Base-by-base conservation (phyloP, 805 yeast species). In the Saccharomycopsis sp. region DNA sequence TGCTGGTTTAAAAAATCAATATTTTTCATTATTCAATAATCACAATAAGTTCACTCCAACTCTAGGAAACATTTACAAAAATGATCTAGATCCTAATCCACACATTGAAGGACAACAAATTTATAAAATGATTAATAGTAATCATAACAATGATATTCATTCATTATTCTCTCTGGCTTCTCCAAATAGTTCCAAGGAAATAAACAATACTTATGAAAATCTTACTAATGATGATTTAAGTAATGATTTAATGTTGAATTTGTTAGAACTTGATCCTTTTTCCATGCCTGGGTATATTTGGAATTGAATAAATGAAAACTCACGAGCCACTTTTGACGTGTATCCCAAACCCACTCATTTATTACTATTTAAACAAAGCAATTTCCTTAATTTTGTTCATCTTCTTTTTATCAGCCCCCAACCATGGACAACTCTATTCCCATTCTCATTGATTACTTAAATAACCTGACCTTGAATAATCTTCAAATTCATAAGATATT, bases 181-280 rank as follows among this genome's bases (percentile, higher is more conserved):
- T 23, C 10, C 26, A 8, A 10, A 23, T 6, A 23, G 10, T 23
- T 23, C 6, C 10, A 23, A 23, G 6, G 6, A 6, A 8, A 23
- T 23, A 23, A 23, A 23, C 26, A 23, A 23, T 10, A 23, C n/a
- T n/a, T n/a, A 23, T 23, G 26, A 6, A 23, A 23, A 23, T 10
- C 26, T 23, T 23, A 23, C 6, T 10, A 23, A 8, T 9, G 31
- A 5, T 8, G 8, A 13, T 27, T 8, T n/a, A 12, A 12, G 25
- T 32, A 9, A 23, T 26, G 38, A 36, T 13, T 36, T 36, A 19
- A 31, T 36, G 25, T n/a, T 36, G 5, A 36, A 21, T 29, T 18
- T 36, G 13, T 26, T 36, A n/a, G 40, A 36, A 13, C 28, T 36
- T 19, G 40, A 36, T 20, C 40, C 40, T 10, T 23, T 36, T 17